Base-by-base conservation (phyloP, 208 protist genomes). In the Vickermania ingenoplastis region DNA sequence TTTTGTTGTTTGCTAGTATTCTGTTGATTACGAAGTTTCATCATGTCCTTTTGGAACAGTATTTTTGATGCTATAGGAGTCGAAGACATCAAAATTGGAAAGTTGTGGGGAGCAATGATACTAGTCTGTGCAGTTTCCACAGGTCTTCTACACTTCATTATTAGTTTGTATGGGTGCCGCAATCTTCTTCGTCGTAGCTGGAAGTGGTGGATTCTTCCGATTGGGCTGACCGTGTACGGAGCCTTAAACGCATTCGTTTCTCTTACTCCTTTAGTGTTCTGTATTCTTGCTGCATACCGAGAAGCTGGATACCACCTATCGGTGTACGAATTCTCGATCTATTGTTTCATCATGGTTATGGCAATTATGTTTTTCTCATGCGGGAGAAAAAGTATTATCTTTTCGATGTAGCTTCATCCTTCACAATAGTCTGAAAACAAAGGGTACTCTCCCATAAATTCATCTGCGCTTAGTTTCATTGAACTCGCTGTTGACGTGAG, bases 311-410 rank as follows among this genome's bases (percentile, higher is more conserved):
- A 76, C 27, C 64, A 61, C 13, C 63, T 77, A 50, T 36, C 50
- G 1, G 69, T 72, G 27, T 58, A 49, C 52, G 86, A 90, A 57
- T 71, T 79, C 52, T 59, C 80, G 14, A 50, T 74, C 11, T 94
- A 86, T 65, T 65, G 69, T 3, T 69, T 61, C 49, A 67, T 86
- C 27, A 81, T 94, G 75, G 66, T 79, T 2, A 53, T 79, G n/a
- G 52, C 83, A 41, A 88, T 73, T 0, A 45, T 87, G 26, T 91
- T 86, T 56, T 88, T 94, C 67, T 73, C 87, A 0, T 73, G 65
- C n/a, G 83, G 83, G 3, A 66, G 75, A 7, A 83, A 76, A 59
- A 70, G 81, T 2, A 72, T 88, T n/a, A 41, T 91, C 17, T 89
- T 91, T 67, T 71, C 77, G 13, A 51, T 94, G 2, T 92, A 23